These are phyloP conservation scores for Phytophthora megakarya DNA, from an alignment of 352 stramenopile genomes.

Conservation along the genomic window DNA sequence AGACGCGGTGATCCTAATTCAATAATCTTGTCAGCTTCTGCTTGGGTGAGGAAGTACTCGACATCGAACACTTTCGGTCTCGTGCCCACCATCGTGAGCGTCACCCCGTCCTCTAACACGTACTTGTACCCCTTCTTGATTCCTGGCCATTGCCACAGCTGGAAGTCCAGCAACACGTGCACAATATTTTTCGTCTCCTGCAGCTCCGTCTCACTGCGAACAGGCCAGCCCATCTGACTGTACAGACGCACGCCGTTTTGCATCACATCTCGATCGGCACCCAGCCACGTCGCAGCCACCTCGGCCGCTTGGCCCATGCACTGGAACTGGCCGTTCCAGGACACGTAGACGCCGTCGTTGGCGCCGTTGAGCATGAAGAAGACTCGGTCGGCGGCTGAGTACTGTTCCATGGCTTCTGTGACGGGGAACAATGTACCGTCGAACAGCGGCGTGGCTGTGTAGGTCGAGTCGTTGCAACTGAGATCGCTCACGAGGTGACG, in stretches of 20 bases:
- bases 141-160: constrained; percentile 84
- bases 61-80: constrained; percentile 78
- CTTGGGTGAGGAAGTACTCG: constrained; percentile 59
- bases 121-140: constrained; percentile 83
- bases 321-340: constrained; percentile 76
- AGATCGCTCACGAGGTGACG: constrained; percentile 45
- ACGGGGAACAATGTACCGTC: constrained; percentile 47
- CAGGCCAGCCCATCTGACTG: constrained; percentile 66
- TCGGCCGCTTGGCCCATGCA: constrained; percentile 54
- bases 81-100: constrained; percentile 65
- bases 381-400: constrained; percentile 47
- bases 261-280: constrained; percentile 69
- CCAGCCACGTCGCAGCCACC: constrained; percentile 58
- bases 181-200: constrained; percentile 60
- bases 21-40: constrained; percentile 64
- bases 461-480: constrained; percentile 45
- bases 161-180: constrained; percentile 82
- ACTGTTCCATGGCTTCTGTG: constrained; percentile 56
- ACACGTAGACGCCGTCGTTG: constrained; percentile 81
- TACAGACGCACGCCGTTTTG: constrained; percentile 76
- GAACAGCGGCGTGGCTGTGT: constrained; percentile 41
- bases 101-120: constrained; percentile 67
- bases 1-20: constrained; percentile 48
- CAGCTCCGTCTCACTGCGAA: constrained; percentile 58
- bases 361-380: constrained; percentile 89